Base-by-base conservation (phyloP, 257 asterid species). In the Cinchona pubescens region DNA sequence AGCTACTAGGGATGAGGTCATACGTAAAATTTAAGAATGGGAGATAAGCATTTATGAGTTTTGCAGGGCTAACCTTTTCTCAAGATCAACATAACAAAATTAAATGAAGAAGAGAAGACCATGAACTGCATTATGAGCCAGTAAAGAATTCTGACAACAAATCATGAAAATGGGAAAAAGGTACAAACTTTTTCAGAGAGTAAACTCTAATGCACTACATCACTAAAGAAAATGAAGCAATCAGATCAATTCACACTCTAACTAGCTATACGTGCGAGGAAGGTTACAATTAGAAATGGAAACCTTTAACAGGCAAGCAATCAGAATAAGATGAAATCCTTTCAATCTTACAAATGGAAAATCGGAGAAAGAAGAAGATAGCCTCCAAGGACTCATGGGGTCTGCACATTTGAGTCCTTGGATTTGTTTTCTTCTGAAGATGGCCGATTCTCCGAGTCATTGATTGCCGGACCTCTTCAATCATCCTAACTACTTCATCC, bases 401-500 rank as follows among this genome's bases (percentile, higher is more conserved):
- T 83, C 84, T 83, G 83, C 86, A 85, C 87, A 86, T 74, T 88
- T 29, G 91, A 91, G 77, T 88, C 96, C 88, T 87, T 82, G 76
- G 94, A 83, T 74, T 87, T 91, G 71, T 79, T 82, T 69, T 89
- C 98, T 9, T 88, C 94, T 0, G 97, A 88, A 32, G 97, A 90
- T 4, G 90, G 93, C 75, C 96, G 85, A 79, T 86, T 91, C 79
- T 91, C 96, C 2, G 97, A 87, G 89, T 90, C 96, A 3, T n/a
- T n/a, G 91, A 88, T 75, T 76, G 88, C 81, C 91, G 82, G 45
- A 91, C 94, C 85, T 90, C 98, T 79, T 88, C 96, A 25, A 94
- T 83, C 98, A 94, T 91, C 66, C 90, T 83, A 71, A 86, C 97
- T 16, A 94, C 97, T 38, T 94, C 97, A 25, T 88, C 86, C 92